These are phyloP conservation scores for Rhododendron vialii DNA, from an alignment of 148 eudicot species.

Conservation along the genomic window DNA sequence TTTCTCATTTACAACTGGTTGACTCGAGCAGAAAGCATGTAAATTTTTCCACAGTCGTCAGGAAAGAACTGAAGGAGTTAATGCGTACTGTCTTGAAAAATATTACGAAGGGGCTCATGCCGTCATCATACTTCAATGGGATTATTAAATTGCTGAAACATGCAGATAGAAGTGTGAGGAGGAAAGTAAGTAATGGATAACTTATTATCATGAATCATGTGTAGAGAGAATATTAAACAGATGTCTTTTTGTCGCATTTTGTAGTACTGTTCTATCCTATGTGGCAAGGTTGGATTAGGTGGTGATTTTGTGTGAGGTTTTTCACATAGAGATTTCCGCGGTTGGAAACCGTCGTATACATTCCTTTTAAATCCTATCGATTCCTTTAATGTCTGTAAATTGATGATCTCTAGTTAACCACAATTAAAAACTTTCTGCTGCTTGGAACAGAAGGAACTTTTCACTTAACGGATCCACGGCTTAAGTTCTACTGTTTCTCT, in stretches of 20 bases:
- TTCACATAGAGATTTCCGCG: background rate
- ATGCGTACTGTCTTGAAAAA: slow-evolving; percentile 42
- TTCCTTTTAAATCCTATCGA: background rate
- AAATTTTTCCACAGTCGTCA: slow-evolving; percentile 31
- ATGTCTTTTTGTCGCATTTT: background rate
- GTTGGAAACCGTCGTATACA: background rate
- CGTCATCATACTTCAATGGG: slow-evolving; percentile 57
- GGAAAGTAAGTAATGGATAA: slow-evolving; percentile 43
- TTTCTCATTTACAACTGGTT: slow-evolving; percentile 55
- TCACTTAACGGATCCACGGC: background rate
- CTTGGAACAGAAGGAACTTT: background rate
- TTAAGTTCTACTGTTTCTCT: background rate
- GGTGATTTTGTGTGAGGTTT: background rate
- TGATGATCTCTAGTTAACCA: background rate
- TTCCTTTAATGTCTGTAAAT: background rate
- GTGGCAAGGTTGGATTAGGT: background rate
- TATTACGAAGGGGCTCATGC: slow-evolving; percentile 48
- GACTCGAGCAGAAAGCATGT: slow-evolving; percentile 46
- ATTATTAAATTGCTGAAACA: slow-evolving; percentile 48
- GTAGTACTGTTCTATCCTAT: background rate
- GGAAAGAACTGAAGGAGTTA: slow-evolving; percentile 71
- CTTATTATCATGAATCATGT: background rate
- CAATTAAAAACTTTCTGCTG: background rate
- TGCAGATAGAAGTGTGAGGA: slow-evolving; percentile 45
- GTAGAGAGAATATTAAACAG: background rate